Evolutionary conservation across 1,139 yeast genomes (phyloP).

Genomic region (Ogataea hybrid): DNA sequence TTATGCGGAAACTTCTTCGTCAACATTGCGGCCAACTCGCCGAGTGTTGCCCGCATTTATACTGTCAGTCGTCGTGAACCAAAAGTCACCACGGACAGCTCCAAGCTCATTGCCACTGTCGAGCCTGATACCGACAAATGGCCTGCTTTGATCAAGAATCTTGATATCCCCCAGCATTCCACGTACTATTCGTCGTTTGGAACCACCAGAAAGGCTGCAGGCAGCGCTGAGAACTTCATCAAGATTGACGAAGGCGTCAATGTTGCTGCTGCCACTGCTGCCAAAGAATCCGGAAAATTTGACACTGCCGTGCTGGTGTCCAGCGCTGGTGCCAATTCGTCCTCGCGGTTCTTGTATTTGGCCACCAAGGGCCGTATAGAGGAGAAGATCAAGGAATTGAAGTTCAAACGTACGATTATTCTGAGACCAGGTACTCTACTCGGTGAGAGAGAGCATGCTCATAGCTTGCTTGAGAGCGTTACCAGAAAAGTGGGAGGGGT

Average conservation of each 20-base stretch:
- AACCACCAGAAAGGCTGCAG: slow-evolving; percentile 72
- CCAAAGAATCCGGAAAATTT: slow-evolving; percentile 58
- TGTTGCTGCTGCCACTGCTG: slow-evolving; percentile 62
- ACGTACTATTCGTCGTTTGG: slow-evolving; percentile 64
- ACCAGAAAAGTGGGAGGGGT: slow-evolving; percentile 33
- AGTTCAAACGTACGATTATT: slow-evolving; percentile 65
- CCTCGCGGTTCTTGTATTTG: slow-evolving; percentile 55
- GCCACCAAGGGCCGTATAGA: slow-evolving; percentile 66
- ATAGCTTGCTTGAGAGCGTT: slow-evolving; percentile 38
- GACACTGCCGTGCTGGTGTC: slow-evolving; percentile 64
- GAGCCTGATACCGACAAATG: slow-evolving; percentile 24
- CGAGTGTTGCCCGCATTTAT: slow-evolving; percentile 15
- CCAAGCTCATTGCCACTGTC: slow-evolving; percentile 12
- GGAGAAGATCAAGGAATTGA: slow-evolving; percentile 52
- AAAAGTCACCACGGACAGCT: slow-evolving; percentile 10
- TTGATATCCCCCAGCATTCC: slow-evolving; percentile 24
- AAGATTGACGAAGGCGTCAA: slow-evolving; percentile 72
- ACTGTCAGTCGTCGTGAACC: slow-evolving; percentile 28
- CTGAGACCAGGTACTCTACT: slow-evolving; percentile 68
- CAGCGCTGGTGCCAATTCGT: slow-evolving; percentile 53
- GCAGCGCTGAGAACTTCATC: slow-evolving; percentile 62
- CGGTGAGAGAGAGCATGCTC: slow-evolving; percentile 52
- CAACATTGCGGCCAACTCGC: slow-evolving; percentile 13
- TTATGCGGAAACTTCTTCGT: slow-evolving; percentile 29
- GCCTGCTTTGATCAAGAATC: slow-evolving; percentile 21